A percentile compares a stretch with the other conserved stretches of the same genome.
These are phyloP conservation scores for Scytalidium sp. DNA, from an alignment of 2,329 filamentous ascomycete genomes.

Conservation along the genomic window DNA sequence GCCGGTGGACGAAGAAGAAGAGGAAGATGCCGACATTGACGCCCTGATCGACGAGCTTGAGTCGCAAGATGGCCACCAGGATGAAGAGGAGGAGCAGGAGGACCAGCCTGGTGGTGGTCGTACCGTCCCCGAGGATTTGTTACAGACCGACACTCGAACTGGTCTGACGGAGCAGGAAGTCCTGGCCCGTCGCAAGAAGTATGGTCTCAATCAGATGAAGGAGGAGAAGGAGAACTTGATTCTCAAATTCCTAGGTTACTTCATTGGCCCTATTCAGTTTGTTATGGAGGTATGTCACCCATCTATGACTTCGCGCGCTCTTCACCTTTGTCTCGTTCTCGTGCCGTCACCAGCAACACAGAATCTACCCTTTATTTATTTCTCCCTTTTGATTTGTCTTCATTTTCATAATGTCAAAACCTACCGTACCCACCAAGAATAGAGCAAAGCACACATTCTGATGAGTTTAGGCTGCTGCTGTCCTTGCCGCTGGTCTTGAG, in stretches of 20 bases:
- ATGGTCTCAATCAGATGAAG: conserved; percentile 85
- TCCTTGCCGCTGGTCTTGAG: conserved; percentile 78
- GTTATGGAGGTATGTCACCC: conserved; percentile 75
- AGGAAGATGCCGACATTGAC: conserved; percentile 82
- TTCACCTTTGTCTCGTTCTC: too few relatives aligned
- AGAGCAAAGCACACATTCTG: too few relatives aligned
- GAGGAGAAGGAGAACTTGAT: conserved; percentile 84
- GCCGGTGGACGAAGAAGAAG: conserved; percentile 47
- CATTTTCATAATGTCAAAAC: too few relatives aligned
- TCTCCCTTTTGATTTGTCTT: too few relatives aligned
- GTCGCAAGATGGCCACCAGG: conserved; percentile 68
- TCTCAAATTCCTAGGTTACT: conserved; percentile 79
- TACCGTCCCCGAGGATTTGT: conserved; percentile 68
- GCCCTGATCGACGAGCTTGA: conserved; percentile 84
- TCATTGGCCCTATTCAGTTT: conserved; percentile 87
- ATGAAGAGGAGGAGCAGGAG: conserved; percentile 60
- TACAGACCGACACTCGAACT: conserved; percentile 70
- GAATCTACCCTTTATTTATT: too few relatives aligned
- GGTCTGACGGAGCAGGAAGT: conserved; percentile 76
- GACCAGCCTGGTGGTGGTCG: conserved; percentile 52
- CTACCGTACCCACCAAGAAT: too few relatives aligned
- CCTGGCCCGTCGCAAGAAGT: conserved; percentile 60
- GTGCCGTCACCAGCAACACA: too few relatives aligned
- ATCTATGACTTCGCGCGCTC: conserved; percentile 11
- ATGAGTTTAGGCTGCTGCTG: conserved; percentile 54